A percentile compares a stretch with the other conserved stretches of the same genome.
Evolutionary conservation across 768 basidiomycete genomes (phyloP).

Genomic region (Macrolepiota dolichaula): DNA sequence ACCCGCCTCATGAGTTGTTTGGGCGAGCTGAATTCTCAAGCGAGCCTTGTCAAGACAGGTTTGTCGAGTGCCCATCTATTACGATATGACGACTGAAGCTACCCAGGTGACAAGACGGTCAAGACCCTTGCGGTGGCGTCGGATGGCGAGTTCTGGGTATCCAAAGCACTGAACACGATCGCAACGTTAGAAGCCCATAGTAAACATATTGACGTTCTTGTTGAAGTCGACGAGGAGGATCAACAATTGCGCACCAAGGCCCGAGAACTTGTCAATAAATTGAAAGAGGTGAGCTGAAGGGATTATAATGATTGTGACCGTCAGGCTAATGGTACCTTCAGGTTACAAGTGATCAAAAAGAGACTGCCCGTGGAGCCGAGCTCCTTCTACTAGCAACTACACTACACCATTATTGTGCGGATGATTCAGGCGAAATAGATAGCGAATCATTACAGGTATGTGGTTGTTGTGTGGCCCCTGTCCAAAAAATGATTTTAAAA

Average conservation of each 20-base stretch:
- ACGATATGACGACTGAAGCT: constrained; percentile 11
- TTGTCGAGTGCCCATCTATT: background rate
- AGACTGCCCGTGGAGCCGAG: constrained; percentile 65
- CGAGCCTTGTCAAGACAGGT: constrained; percentile 51
- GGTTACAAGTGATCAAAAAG: constrained; percentile 30
- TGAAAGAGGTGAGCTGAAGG: constrained; percentile 39
- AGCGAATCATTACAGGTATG: constrained; percentile 61
- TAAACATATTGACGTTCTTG: constrained; percentile 60
- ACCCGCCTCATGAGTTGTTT: constrained; percentile 69
- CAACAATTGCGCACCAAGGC: constrained; percentile 42
- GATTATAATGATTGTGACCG: background rate
- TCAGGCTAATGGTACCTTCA: constrained; percentile 9
- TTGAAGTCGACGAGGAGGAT: constrained; percentile 56
- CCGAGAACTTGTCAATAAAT: constrained; percentile 32
- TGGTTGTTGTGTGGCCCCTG: background rate
- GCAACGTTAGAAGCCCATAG: constrained; percentile 55
- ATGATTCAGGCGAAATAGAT: constrained; percentile 48
- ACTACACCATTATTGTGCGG: constrained; percentile 68
- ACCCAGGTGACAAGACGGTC: constrained; percentile 41
- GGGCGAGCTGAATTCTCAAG: constrained; percentile 66
- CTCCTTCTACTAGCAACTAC: constrained; percentile 69
- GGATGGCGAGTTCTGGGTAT: constrained; percentile 79
- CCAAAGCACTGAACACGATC: constrained; percentile 57
- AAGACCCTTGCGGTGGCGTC: constrained; percentile 62
- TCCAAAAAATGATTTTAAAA: background rate